A percentile compares a stretch with the other conserved stretches of the same genome.
Evolutionary conservation across 768 basidiomycete genomes (phyloP).

Genomic region (Suillus tomentosus): DNA sequence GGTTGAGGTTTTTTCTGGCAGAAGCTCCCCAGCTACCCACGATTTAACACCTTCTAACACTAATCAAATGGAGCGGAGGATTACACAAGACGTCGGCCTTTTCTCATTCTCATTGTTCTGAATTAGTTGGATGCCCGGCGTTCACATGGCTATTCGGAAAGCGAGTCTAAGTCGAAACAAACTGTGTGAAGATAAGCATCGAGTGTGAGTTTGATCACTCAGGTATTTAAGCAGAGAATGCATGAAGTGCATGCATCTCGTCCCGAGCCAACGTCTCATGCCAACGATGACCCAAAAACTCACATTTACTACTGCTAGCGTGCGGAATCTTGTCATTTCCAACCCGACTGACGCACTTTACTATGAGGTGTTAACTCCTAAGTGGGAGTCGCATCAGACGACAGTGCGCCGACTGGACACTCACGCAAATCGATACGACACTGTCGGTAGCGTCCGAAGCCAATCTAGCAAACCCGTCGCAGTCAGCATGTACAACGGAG

Average conservation of each 20-base stretch:
- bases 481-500: constrained; percentile 31
- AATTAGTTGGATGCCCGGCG: neutral
- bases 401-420: constrained; percentile 36
- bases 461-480: constrained; percentile 32
- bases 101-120: constrained; percentile 5
- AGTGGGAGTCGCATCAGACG: constrained; percentile 39
- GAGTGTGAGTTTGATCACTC: constrained; percentile 3
- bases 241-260: neutral
- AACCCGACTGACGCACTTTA: constrained; percentile 39
- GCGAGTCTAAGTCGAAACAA: neutral
- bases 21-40: neutral
- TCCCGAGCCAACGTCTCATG: neutral
- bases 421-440: constrained; percentile 30
- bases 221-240: neutral
- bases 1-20: neutral
- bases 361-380: constrained; percentile 43
- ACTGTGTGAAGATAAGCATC: constrained; percentile 2
- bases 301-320: constrained; percentile 39
- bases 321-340: constrained; percentile 40
- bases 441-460: constrained; percentile 36
- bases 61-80: neutral
- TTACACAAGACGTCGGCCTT: neutral
- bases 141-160: neutral
- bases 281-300: constrained; percentile 32
- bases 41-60: neutral